These are phyloP conservation scores for Annona squamosa DNA, from an alignment of 164 flowering plant genomes.

Conservation along the genomic window DNA sequence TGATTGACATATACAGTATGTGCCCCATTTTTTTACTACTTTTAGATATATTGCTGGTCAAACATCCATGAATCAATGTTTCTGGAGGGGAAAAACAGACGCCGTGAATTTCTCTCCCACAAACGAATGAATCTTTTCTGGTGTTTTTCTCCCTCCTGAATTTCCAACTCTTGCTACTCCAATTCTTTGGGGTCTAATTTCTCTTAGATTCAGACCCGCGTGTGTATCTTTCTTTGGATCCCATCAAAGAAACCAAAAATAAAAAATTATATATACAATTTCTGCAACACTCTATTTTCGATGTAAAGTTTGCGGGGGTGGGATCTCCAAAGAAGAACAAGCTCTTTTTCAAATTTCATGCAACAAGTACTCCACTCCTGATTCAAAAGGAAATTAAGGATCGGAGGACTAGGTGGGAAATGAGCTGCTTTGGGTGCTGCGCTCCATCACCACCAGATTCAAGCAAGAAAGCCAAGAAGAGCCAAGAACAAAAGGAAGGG, in stretches of 20 bases:
- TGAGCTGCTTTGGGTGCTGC: conserved; percentile 55
- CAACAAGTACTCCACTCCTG: background rate
- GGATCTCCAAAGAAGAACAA: background rate
- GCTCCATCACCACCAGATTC: background rate
- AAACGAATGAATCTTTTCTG: conserved; percentile 15
- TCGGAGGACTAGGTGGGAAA: conserved; percentile 12
- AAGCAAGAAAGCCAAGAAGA: conserved; percentile 30
- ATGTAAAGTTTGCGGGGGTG: background rate
- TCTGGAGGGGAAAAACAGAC: conserved; percentile 5
- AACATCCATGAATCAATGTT: conserved; percentile 13
- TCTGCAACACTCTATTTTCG: background rate
- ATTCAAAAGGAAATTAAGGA: background rate
- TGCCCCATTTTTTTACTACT: background rate
- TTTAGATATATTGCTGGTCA: conserved; percentile 25
- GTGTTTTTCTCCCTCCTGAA: conserved; percentile 3
- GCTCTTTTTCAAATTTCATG: background rate
- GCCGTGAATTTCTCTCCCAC: conserved; percentile 10
- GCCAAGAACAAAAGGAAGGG: conserved; percentile 30
- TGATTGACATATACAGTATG: background rate
- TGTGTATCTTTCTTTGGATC: background rate
- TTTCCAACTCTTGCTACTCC: conserved; percentile 4
- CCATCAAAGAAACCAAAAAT: background rate
- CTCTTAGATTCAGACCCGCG: background rate
- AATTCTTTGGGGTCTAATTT: conserved; percentile 3
- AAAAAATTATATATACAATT: background rate